phyloP scores from a whole-genome alignment of 2,329 filamentous ascomycete species.

The Colletotrichum scovillei region DNA sequence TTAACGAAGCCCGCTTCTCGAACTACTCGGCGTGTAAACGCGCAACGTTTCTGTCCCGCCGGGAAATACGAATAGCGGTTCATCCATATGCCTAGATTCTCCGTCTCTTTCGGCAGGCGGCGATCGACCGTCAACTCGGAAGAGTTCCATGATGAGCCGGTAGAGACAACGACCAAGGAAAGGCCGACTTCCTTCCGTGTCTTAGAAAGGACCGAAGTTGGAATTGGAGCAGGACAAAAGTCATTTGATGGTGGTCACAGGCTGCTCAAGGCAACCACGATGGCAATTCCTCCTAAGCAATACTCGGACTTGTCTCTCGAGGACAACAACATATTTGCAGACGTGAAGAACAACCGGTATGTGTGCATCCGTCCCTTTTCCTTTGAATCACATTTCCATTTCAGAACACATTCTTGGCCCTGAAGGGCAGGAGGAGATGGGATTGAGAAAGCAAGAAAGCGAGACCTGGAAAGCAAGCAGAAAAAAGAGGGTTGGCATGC shows the following conservation, averaged over 20 bases:
- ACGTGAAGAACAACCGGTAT: slow-evolving; percentile 68
- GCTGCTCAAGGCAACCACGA: slow-evolving; percentile 51
- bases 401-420: slow-evolving; percentile 29
- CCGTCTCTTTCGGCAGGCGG: slow-evolving; percentile 68
- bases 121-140: slow-evolving; percentile 67
- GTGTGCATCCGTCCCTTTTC: slow-evolving; percentile 46
- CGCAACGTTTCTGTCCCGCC: slow-evolving; percentile 16
- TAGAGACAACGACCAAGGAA: slow-evolving; percentile 46
- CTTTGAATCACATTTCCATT: slow-evolving; percentile 23
- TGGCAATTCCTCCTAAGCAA: slow-evolving; percentile 46
- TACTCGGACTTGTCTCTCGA: slow-evolving; percentile 52
- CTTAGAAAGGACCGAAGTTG: slow-evolving; percentile 63
- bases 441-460: neutral
- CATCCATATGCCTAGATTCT: slow-evolving; percentile 72
- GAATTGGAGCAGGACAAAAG: slow-evolving; percentile 47
- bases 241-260: slow-evolving; percentile 63
- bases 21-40: slow-evolving; percentile 11
- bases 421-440: neutral
- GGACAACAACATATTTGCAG: slow-evolving; percentile 71
- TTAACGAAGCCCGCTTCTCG: slow-evolving; percentile 2
- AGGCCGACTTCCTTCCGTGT: slow-evolving; percentile 65
- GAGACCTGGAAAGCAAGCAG: neutral
- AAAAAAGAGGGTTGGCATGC: slow-evolving; percentile 22
- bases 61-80: slow-evolving; percentile 39
- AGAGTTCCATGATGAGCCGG: slow-evolving; percentile 62